A percentile compares a stretch with the other conserved stretches of the same genome.
Conservation (phyloP, 148 eudicot genomes). For the Diospyros lotus region DNA sequence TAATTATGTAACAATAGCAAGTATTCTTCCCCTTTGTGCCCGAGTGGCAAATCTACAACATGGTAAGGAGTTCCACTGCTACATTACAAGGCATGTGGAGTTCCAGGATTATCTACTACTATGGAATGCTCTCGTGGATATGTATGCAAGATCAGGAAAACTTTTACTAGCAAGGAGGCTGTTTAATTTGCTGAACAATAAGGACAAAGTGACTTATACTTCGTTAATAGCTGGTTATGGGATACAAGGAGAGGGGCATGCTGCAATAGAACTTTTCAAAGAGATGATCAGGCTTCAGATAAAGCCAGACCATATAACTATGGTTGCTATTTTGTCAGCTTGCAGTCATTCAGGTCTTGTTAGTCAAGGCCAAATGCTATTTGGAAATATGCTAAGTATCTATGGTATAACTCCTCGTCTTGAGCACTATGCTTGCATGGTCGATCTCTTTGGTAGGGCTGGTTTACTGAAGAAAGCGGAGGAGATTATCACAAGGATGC, state of each 20-base stretch:
- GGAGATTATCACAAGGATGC: conserved; percentile 53
- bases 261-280: conserved; percentile 57
- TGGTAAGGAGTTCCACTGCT: conserved; percentile 76
- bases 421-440: conserved; percentile 86
- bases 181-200: conserved; percentile 48
- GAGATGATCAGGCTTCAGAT: conserved; percentile 54
- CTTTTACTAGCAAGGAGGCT: conserved; percentile 43
- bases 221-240: conserved; percentile 79
- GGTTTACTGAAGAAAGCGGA: conserved; percentile 57
- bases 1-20: conserved; percentile 69
- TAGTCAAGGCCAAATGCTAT: conserved; percentile 50
- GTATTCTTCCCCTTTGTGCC: conserved; percentile 72
- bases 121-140: conserved; percentile 67
- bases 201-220: conserved; percentile 68
- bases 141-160: conserved; percentile 78
- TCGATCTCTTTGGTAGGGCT: conserved; percentile 78
- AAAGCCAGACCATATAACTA: conserved; percentile 64
- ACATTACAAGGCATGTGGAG: conserved; percentile 47
- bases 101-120: conserved; percentile 42
- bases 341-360: conserved; percentile 87
- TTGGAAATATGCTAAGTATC: conserved; percentile 45
- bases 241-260: conserved; percentile 55
- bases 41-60: conserved; percentile 64
- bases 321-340: conserved; percentile 74
- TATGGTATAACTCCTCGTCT: conserved; percentile 54